Conservation (phyloP, 164 flowering plant species). For the Annona squamosa region DNA sequence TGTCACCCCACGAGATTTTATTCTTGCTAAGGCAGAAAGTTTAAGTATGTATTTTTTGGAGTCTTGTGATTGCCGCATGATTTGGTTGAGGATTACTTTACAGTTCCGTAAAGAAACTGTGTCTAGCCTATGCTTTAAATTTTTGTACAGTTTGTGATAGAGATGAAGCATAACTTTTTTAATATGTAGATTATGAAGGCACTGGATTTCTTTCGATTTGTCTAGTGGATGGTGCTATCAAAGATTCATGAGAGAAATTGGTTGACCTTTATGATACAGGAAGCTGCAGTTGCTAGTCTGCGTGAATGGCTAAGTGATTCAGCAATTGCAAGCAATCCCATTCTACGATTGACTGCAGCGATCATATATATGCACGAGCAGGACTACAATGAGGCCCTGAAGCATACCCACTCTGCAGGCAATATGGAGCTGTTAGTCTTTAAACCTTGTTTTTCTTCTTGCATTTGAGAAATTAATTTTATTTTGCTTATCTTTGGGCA, state of each 20-base stretch:
- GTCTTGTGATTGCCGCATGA: too few relatives aligned
- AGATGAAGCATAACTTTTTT: too few relatives aligned
- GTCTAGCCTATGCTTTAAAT: too few relatives aligned
- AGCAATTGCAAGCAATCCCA: slow-evolving; percentile 72
- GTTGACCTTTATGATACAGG: slow-evolving; percentile 35
- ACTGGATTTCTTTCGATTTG: not conserved
- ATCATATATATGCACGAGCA: slow-evolving; percentile 82
- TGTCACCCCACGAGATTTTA: too few relatives aligned
- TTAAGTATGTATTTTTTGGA: too few relatives aligned
- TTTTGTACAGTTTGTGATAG: too few relatives aligned
- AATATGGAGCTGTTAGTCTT: slow-evolving; percentile 86
- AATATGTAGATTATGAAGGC: too few relatives aligned
- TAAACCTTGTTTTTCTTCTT: not conserved
- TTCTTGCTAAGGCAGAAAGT: too few relatives aligned
- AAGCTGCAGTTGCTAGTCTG: slow-evolving; percentile 55
- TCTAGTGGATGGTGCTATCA: not conserved
- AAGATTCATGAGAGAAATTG: not conserved
- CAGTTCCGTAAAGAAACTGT: too few relatives aligned
- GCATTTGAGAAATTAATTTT: not conserved
- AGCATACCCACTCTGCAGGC: slow-evolving; percentile 85
- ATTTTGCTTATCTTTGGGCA: not conserved
- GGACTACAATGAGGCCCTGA: slow-evolving; percentile 88
- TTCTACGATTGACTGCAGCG: slow-evolving; percentile 73
- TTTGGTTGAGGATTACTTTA: too few relatives aligned
- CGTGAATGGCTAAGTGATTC: slow-evolving; percentile 81